A percentile compares a stretch with the other conserved stretches of the same genome.
These are phyloP conservation scores for Phanerodontia chrysosporium DNA, from an alignment of 768 basidiomycete genomes.

Conservation along the genomic window DNA sequence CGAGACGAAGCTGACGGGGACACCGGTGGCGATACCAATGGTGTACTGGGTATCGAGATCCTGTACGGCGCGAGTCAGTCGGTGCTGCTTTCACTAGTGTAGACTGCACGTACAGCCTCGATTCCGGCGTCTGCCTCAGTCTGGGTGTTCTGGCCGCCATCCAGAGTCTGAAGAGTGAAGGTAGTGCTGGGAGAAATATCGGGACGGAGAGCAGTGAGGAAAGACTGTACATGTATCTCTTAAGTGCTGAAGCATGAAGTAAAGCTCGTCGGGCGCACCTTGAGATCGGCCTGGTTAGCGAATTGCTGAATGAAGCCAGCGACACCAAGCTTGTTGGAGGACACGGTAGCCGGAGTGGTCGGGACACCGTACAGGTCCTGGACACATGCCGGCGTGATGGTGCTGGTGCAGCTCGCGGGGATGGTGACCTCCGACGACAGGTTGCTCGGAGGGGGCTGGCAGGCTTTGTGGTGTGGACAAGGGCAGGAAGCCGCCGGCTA, in stretches of 20 bases:
- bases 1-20: slow-evolving; percentile 30
- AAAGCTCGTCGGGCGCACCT: too few species aligned
- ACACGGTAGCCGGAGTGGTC: slow-evolving; percentile 23
- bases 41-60: slow-evolving; percentile 36
- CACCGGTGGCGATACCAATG: slow-evolving; percentile 28
- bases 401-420: slow-evolving; percentile 20
- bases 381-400: slow-evolving; percentile 27
- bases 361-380: slow-evolving; percentile 35
- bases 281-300: slow-evolving; percentile 26
- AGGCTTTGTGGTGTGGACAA: too few species aligned
- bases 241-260: too few species aligned
- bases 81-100: too few species aligned
- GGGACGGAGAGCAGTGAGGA: slow-evolving; percentile 21
- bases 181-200: slow-evolving; percentile 19
- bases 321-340: slow-evolving; percentile 26
- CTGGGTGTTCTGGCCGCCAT: slow-evolving; percentile 27
- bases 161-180: slow-evolving; percentile 23
- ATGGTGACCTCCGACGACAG: slow-evolving; percentile 17
- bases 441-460: slow-evolving; percentile 15
- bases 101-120: slow-evolving; percentile 23
- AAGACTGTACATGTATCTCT: slow-evolving; percentile 19
- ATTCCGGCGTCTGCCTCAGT: slow-evolving; percentile 19
- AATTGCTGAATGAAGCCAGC: slow-evolving; percentile 29
- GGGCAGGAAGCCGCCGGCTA: slow-evolving; percentile 11
- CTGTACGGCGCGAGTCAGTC: too few species aligned